A percentile compares a stretch with the other conserved stretches of the same genome.
phyloP scores from a whole-genome alignment of 306 rosid species.

The Castanospermum australe region DNA sequence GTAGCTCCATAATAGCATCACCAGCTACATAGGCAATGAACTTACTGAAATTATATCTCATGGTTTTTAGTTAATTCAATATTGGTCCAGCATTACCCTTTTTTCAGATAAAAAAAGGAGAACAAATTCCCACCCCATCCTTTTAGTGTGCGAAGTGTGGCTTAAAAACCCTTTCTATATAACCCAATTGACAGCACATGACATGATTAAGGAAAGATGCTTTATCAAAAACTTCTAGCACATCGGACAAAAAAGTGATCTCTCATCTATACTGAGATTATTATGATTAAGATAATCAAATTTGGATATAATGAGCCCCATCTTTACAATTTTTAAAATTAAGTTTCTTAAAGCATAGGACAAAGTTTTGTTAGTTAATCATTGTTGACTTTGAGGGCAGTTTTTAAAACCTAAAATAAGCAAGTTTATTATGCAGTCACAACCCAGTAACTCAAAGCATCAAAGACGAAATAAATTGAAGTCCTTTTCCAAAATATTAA shows the following conservation, averaged over 20 bases:
- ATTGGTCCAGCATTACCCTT: background rate
- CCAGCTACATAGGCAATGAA: constrained; percentile 59
- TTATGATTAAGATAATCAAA: background rate
- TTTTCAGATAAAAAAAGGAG: background rate
- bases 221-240: background rate
- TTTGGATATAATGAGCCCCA: background rate
- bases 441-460: background rate
- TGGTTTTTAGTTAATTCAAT: background rate
- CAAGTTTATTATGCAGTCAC: background rate
- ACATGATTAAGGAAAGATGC: background rate
- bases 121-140: background rate
- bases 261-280: background rate
- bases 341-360: background rate
- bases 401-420: background rate
- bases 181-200: background rate
- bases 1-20: constrained; percentile 85
- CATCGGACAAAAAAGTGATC: background rate
- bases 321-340: background rate
- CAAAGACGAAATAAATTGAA: background rate
- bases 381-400: background rate
- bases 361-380: background rate
- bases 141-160: background rate
- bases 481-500: background rate
- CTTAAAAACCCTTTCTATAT: background rate
- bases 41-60: constrained; percentile 14